These are phyloP conservation scores for Chaetomium fimeti DNA, from an alignment of 495 filamentous ascomycete genomes.

Conservation along the genomic window DNA sequence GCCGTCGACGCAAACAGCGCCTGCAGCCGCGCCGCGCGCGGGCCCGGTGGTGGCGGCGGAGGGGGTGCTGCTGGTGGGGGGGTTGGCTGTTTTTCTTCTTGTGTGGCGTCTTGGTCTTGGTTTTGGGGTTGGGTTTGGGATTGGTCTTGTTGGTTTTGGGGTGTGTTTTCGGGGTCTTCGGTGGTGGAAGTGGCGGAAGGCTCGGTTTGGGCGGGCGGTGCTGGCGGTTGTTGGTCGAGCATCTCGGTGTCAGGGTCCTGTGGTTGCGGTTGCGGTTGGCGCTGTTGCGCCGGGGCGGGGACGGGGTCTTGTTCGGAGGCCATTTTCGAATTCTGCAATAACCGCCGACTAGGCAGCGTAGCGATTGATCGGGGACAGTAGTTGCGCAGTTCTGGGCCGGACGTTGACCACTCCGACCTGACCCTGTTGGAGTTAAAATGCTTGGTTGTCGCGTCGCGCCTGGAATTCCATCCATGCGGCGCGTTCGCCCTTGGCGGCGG, in stretches of 20 bases:
- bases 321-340: conserved; percentile 1
- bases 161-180: conserved; percentile 5
- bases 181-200: not conserved
- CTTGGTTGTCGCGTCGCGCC: conserved; percentile 6
- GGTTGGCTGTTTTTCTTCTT: not conserved
- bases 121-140: not conserved
- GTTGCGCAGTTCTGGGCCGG: not conserved
- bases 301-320: conserved; percentile 9
- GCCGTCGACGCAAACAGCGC: conserved; percentile 69
- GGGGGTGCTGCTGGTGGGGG: conserved; percentile 5
- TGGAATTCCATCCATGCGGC: not conserved
- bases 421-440: not conserved
- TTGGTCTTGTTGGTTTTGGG: not conserved
- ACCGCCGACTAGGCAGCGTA: not conserved
- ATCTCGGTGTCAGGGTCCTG: conserved; percentile 19
- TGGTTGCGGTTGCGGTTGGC: conserved; percentile 4
- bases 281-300: not conserved
- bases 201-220: conserved; percentile 10
- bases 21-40: conserved; percentile 68
- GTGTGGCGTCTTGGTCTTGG: not conserved
- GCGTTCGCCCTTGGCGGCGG: conserved; percentile 1
- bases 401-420: not conserved
- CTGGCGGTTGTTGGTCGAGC: conserved; percentile 6
- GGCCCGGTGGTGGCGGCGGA: conserved; percentile 62
- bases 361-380: not conserved